Conservation (phyloP, 2,329 filamentous ascomycete species). For the Sporothrix sp. region DNA sequence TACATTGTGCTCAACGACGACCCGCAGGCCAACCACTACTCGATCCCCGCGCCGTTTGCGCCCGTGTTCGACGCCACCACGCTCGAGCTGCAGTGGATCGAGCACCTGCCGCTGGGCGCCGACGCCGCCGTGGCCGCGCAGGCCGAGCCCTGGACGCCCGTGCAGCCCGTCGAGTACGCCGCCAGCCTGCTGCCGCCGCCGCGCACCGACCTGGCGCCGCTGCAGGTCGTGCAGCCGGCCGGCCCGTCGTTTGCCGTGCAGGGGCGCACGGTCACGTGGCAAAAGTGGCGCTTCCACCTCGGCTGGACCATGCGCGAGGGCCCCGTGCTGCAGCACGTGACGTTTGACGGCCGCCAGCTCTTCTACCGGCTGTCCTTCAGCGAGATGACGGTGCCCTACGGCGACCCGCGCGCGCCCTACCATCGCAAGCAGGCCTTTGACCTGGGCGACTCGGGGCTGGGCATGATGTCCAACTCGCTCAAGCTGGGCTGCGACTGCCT, state of each 20-base stretch:
- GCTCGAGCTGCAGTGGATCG: slow-evolving; percentile 40
- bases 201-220: slow-evolving; percentile 44
- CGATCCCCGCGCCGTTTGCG: no score
- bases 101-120: slow-evolving; percentile 30
- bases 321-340: slow-evolving; percentile 58
- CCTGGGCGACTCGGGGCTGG: slow-evolving; percentile 59
- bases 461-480: slow-evolving; percentile 58
- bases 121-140: no score
- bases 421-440: slow-evolving; percentile 66
- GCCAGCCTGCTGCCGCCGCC: no score
- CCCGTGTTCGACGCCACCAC: slow-evolving; percentile 13
- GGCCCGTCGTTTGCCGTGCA: slow-evolving; percentile 35
- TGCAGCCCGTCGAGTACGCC: no score
- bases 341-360: slow-evolving; percentile 56
- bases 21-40: no score
- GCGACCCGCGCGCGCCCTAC: slow-evolving; percentile 54
- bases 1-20: no score
- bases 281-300: slow-evolving; percentile 61
- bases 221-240: slow-evolving; percentile 27
- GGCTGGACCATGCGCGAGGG: slow-evolving; percentile 63
- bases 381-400: slow-evolving; percentile 60
- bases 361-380: slow-evolving; percentile 58
- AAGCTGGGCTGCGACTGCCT: slow-evolving; percentile 61
- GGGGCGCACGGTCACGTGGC: slow-evolving; percentile 44
- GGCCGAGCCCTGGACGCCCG: no score